Percentiles rank a stretch among this genome's conserved stretches.
These are phyloP conservation scores for Calophaca sinica DNA, from an alignment of 306 rosid species.

Conservation along the genomic window DNA sequence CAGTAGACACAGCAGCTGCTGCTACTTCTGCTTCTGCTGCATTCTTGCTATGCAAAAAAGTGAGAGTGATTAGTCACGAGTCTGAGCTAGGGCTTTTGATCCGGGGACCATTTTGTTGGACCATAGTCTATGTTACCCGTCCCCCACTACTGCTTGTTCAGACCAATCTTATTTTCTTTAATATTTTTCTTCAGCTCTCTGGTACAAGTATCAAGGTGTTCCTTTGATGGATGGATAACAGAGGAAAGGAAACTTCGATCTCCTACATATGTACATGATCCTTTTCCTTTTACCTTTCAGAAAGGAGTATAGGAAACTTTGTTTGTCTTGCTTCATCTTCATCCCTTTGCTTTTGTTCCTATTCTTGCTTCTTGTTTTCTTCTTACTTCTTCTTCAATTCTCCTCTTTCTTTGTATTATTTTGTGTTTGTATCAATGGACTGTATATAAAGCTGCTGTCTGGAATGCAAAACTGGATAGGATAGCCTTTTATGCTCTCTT, in stretches of 20 bases:
- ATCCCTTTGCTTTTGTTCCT: constrained; percentile 18
- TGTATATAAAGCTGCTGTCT: background rate
- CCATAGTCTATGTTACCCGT: constrained; percentile 11
- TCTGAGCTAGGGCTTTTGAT: constrained; percentile 46
- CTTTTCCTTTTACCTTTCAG: constrained; percentile 7
- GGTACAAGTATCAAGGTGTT: background rate
- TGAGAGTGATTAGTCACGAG: constrained; percentile 56
- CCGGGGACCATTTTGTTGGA: constrained; percentile 66
- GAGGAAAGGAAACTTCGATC: constrained; percentile 25
- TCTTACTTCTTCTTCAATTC: background rate
- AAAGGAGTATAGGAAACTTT: constrained; percentile 19
- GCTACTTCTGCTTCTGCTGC: constrained; percentile 23
- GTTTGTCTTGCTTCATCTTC: constrained; percentile 28
- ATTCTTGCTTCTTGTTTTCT: background rate
- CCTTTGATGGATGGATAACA: constrained; percentile 6
- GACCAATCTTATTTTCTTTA: too few species aligned
- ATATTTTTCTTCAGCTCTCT: background rate
- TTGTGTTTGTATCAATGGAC: background rate
- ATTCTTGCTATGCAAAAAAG: constrained; percentile 46
- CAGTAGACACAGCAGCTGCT: constrained; percentile 13
- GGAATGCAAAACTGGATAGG: background rate
- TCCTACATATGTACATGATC: background rate
- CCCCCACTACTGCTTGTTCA: background rate
- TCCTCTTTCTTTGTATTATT: background rate
- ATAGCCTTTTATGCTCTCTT: background rate